Evolutionary conservation across 2,329 filamentous ascomycete species (phyloP), one percentile per base, ranked within the genome.

Genomic region (Dactylellina drechsleri): DNA sequence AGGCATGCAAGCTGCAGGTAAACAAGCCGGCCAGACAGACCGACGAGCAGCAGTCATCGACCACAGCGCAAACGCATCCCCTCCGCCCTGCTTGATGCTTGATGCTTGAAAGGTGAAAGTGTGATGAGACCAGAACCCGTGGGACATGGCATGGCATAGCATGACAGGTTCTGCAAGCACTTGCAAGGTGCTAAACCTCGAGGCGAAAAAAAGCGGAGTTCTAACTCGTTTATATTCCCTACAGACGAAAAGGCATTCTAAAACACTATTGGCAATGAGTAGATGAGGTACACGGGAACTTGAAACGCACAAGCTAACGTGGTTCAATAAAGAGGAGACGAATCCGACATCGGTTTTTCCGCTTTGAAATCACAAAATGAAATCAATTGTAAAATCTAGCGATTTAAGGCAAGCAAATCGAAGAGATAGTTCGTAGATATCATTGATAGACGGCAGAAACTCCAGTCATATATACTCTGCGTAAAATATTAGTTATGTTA

Each of bases 1-100:
- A 65, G 50, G 26, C 59, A 68, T 75, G 71, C 71, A 75, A 47
- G 57, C 54, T 74, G 62, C 70, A 67, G 56, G 54, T 58, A 16
- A 57, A 57, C 13, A n/a, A 41, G 52, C 43, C n/a, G 15, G 20
- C n/a, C 16, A 18, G 10, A 40, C 13, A 23, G 43, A 50, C 31
- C 26, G 40, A 8, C 45, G 16, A 50, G 18, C 47, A 52, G n/a
- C 13, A 12, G n/a, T 8, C 18, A 52, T 52, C n/a, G 16, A n/a
- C 16, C 18, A 52, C 47, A 40, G 36, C 45, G 47, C 26, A 45
- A 52, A 36, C 31, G 31, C 36, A 65, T 45, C n/a, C 45, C 40
- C 52, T 23, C 54, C 54, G 15, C 43, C 16, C 43, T 47, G 16
- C 43, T 47, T 47, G 15, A 47, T 45, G 41, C n/a, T 16, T 15